Evolutionary conservation across 1,284 basidiomycete genomes (phyloP).

Genomic region (Papiliotrema terrestris): DNA sequence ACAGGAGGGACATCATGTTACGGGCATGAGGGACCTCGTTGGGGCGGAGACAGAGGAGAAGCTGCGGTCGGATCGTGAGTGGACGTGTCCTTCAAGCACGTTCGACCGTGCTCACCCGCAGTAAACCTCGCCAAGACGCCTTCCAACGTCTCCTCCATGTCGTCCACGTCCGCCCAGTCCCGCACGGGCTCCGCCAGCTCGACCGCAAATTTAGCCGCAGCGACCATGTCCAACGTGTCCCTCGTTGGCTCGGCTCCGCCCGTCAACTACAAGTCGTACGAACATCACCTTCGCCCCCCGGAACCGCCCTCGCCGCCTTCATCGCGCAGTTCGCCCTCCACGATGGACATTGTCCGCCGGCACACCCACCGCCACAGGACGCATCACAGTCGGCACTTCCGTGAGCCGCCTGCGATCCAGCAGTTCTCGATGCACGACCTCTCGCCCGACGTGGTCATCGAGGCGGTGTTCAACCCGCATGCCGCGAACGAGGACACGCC

Average conservation of each 20-base stretch:
- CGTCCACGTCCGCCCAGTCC: slow-evolving; percentile 5
- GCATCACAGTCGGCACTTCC: slow-evolving; percentile 7
- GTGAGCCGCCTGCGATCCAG: slow-evolving; percentile 3
- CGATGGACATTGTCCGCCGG: neutral
- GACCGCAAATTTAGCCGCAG: slow-evolving; percentile 1
- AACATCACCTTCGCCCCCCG: neutral
- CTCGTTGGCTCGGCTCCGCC: no score
- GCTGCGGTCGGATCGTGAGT: slow-evolving; percentile 27
- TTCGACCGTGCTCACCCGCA: slow-evolving; percentile 3
- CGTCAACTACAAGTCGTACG: slow-evolving; percentile 2
- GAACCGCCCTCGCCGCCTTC: neutral
- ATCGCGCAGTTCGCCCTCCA: neutral
- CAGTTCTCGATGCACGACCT: slow-evolving; percentile 16
- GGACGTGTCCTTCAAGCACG: neutral
- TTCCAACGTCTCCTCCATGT: slow-evolving; percentile 8
- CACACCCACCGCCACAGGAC: slow-evolving; percentile 3
- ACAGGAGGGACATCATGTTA: slow-evolving; percentile 39
- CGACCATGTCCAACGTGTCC: slow-evolving; percentile 1
- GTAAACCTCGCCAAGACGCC: slow-evolving; percentile 17
- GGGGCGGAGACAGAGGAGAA: slow-evolving; percentile 14
- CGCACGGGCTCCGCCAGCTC: slow-evolving; percentile 18
- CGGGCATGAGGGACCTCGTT: slow-evolving; percentile 28
- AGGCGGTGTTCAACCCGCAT: slow-evolving; percentile 43
- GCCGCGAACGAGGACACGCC: slow-evolving; percentile 29
- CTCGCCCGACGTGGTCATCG: slow-evolving; percentile 38